A percentile compares a stretch with the other conserved stretches of the same genome.
Evolutionary conservation across 345 rosid genomes (phyloP).

Genomic region (Zanthoxylum bungeanum): DNA sequence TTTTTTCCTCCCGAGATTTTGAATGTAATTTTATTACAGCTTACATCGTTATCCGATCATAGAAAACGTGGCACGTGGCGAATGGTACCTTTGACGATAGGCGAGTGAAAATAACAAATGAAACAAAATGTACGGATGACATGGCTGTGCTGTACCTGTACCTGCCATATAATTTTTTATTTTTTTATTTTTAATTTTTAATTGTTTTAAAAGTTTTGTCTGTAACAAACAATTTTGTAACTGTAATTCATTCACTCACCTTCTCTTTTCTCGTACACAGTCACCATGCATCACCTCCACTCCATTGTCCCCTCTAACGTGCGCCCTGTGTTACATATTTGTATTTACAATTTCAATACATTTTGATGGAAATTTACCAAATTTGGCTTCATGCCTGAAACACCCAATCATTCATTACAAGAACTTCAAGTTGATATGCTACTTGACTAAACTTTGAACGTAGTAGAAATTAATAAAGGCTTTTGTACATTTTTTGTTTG

Average conservation of each 20-base stretch:
- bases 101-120: background rate
- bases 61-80: background rate
- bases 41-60: background rate
- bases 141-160: background rate
- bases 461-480: too few species aligned
- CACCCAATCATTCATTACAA: background rate
- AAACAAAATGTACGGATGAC: slow-evolving; percentile 10
- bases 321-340: too few species aligned
- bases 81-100: too few species aligned
- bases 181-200: too few species aligned
- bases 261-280: slow-evolving; percentile 34
- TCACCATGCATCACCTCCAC: slow-evolving; percentile 21
- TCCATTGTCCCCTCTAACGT: background rate
- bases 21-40: too few species aligned
- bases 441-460: background rate
- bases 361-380: slow-evolving; percentile 1
- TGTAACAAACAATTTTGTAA: background rate
- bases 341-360: too few species aligned
- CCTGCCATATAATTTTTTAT: background rate
- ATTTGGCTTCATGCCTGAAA: slow-evolving; percentile 1
- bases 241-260: background rate
- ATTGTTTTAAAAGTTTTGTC: too few species aligned
- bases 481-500: background rate
- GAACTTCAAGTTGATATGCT: background rate
- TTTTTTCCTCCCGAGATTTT: too few species aligned